Evolutionary conservation across 768 basidiomycete genomes (phyloP), one percentile per base, ranked within the genome.

Genomic region (Coprinopsis cinerea): DNA sequence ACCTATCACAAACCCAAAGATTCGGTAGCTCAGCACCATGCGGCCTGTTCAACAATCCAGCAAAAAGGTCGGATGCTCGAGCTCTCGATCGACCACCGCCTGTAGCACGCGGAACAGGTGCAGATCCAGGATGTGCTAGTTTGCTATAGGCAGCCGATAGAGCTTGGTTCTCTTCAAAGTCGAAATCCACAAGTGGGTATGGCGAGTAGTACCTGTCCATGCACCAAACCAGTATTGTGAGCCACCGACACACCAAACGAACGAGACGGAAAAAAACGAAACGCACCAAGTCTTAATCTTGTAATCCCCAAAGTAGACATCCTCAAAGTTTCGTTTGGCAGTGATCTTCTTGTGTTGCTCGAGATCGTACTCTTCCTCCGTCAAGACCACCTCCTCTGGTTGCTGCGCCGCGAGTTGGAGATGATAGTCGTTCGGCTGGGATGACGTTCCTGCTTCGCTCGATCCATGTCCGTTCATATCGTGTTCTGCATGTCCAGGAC

Each of bases 1-100:
- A 99, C 53, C 81, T 78, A 57, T 93, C 87, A 62, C 92, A 95
- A 4, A 94, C 90, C 79, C 83, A 93, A 17, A 94, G 65, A 26
- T 70, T 66, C 15, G 79, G 67, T 43, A 73, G 73, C 54, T 81
- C 82, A 2, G 69, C 74, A 15, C 61, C 63, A 41, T 72, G 67
- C 15, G 71, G 68, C 18, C 81, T 71, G 26, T 72, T 70, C 46
- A 85, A 62, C 4, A 83, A 81, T 26, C 85, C 82, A 0, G 80
- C 80, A 15, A 88, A 66, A 22, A 90, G 60, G 54, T 91, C 88
- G 9, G 83, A 83, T 1, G 86, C 88, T 26, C 89, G 81, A 4
- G 80, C 81, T 59, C 87, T 83, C 22, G 84, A 76, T 45, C 84
- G 77, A 0, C 72, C 56, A 3, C 76, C 74, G 4, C 9, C 23